Percentiles rank a stretch among this genome's conserved stretches.
Evolutionary conservation across 2,329 filamentous ascomycete genomes (phyloP).

Genomic region (Sporothrix curviconia): DNA sequence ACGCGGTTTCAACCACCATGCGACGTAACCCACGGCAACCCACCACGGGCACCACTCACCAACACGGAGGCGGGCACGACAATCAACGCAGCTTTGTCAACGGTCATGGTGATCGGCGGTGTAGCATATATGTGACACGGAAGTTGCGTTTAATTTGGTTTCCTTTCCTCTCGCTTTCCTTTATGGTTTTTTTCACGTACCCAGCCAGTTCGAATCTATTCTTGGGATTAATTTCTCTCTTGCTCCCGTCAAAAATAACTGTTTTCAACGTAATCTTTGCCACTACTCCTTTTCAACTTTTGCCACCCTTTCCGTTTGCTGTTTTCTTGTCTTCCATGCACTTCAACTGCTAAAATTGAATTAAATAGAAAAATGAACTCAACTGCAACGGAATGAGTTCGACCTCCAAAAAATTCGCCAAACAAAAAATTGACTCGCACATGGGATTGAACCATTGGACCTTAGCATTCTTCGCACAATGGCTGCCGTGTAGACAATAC

Average conservation of each 20-base stretch:
- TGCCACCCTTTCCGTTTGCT: not conserved
- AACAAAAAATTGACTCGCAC: too few species aligned
- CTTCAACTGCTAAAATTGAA: not conserved
- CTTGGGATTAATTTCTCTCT: too few species aligned
- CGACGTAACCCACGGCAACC: conserved; percentile 5
- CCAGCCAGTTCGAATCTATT: too few species aligned
- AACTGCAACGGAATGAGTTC: too few species aligned
- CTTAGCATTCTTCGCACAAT: too few species aligned
- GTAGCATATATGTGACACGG: not conserved
- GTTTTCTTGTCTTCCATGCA: not conserved
- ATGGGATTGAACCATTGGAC: too few species aligned
- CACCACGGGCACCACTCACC: not conserved
- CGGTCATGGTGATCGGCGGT: not conserved
- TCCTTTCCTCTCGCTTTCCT: not conserved
- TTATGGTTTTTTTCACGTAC: too few species aligned
- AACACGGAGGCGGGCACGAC: conserved; percentile 8
- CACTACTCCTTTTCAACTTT: not conserved
- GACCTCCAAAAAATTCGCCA: too few species aligned
- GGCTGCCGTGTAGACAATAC: too few species aligned
- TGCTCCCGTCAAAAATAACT: not conserved
- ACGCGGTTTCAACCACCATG: conserved; percentile 8
- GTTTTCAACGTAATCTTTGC: not conserved
- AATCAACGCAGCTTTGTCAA: conserved; percentile 2
- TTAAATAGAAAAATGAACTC: not conserved
- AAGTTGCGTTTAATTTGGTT: not conserved